Base-by-base conservation (phyloP, 2,329 filamentous ascomycete species). In the Talaromyces verruculosus region DNA sequence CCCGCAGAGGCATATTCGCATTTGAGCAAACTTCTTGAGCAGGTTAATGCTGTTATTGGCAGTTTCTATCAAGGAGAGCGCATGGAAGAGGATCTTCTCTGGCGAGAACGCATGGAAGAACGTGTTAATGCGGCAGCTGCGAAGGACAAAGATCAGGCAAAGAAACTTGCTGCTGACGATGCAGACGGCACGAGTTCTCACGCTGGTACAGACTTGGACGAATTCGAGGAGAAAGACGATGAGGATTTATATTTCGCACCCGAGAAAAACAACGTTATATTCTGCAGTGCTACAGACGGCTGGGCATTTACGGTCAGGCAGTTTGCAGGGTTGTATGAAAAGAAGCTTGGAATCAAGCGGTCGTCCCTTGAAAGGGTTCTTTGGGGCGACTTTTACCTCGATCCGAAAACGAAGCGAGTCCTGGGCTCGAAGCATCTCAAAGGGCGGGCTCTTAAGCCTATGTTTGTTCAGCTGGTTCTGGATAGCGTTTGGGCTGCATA, bases 191-290 rank as follows among this genome's bases (percentile, higher is more conserved):
- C 85, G 60, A 80, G 85, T 64, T 83, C 85, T 5, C 78, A 82
- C 49, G 82, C 79, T 1, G 83, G 80, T 49, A 78, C 76, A 43
- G 83, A 83, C 0, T 80, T 82, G 37, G 82, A 81, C 10, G 85
- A 87, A 57, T 99, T 92, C 71, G 89, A 97, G 76, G 95, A 98
- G 76, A 88, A 89, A 71, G 93, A 97, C 73, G 95, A 99, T 73
- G 93, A 98, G 76, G 93, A 97, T 76, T 89, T 99, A 30, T 99
- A 99, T 78, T 99, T 99, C 79, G 92, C 95, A 0, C 95, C 95
- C 0, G 95, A 99, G 75, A 96, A 94, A 79, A 97, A 97, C 78
- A 99, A 99, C 74, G 95, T 99, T 77, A 98, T 99, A 69, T 99
- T 99, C 77, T 93, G 92, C 81, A 98, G 94, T 76, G 95, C 95